phyloP scores from a whole-genome alignment of 768 basidiomycete genomes.

The Wakefieldia striispora region DNA sequence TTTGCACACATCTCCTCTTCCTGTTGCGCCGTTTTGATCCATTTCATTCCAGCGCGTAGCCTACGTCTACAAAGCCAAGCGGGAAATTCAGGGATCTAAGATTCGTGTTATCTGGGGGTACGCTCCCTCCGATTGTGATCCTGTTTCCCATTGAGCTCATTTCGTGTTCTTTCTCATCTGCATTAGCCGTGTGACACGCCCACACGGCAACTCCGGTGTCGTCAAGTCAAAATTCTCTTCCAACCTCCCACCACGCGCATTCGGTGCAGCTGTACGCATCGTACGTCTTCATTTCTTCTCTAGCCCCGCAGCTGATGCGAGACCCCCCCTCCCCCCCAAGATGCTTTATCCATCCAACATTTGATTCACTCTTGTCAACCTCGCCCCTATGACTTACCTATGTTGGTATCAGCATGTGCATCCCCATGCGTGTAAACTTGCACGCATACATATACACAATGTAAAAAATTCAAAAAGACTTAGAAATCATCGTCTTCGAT shows the following conservation, averaged over 20 bases:
- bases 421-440: constrained; percentile 20
- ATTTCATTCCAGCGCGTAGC: constrained; percentile 72
- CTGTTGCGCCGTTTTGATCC: neutral
- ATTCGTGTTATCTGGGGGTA: constrained; percentile 99
- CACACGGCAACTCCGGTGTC: constrained; percentile 92
- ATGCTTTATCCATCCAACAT: constrained; percentile 93
- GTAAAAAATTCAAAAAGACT: constrained; percentile 10
- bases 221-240: constrained; percentile 95
- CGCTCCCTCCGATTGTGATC: constrained; percentile 27
- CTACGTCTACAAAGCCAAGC: constrained; percentile 97
- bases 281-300: constrained; percentile 43
- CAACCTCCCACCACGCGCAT: constrained; percentile 93
- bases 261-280: constrained; percentile 90
- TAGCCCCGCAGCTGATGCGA: neutral
- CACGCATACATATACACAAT: constrained; percentile 17
- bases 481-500: neutral
- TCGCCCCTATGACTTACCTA: constrained; percentile 20
- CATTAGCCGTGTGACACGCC: constrained; percentile 80
- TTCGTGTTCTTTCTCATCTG: neutral
- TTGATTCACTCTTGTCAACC: constrained; percentile 35
- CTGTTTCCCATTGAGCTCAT: neutral
- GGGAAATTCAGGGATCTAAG: constrained; percentile 91
- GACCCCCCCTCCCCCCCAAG: constrained; percentile 43
- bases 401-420: constrained; percentile 15
- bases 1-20: constrained; percentile 35